Evolutionary conservation across 2,329 filamentous ascomycete genomes (phyloP).

Genomic region (Aspergillus piperis): DNA sequence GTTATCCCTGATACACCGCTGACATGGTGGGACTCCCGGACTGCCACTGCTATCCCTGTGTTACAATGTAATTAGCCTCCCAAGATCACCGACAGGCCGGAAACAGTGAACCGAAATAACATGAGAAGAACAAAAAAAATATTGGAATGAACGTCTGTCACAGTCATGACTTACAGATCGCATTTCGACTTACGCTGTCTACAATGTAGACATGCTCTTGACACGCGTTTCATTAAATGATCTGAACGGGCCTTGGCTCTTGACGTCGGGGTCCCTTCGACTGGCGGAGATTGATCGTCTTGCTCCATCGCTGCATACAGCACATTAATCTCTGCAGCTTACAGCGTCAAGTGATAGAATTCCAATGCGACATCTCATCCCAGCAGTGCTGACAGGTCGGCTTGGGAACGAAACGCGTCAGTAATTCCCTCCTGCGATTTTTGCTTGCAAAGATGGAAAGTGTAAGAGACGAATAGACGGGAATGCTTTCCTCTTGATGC

Average conservation of each 20-base stretch:
- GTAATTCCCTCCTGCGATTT: neutral
- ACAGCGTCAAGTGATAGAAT: neutral
- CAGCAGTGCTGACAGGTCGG: neutral
- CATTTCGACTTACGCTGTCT: slow-evolving; percentile 54
- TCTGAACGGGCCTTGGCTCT: slow-evolving; percentile 29
- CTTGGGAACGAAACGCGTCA: neutral
- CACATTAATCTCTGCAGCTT: neutral
- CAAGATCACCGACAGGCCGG: neutral
- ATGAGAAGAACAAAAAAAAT: neutral
- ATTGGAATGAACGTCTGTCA: neutral
- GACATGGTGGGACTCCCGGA: slow-evolving; percentile 56
- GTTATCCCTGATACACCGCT: slow-evolving; percentile 58
- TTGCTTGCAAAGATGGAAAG: neutral
- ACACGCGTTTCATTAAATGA: slow-evolving; percentile 47
- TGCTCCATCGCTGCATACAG: slow-evolving; percentile 15
- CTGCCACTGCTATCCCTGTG: slow-evolving; percentile 49
- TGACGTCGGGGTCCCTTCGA: slow-evolving; percentile 15
- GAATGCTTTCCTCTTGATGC: neutral
- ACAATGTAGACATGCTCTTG: slow-evolving; percentile 52
- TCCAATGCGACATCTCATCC: neutral
- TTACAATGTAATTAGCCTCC: slow-evolving; percentile 4
- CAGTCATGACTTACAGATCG: slow-evolving; percentile 49
- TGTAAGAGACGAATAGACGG: neutral
- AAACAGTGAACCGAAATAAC: neutral
- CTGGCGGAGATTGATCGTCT: slow-evolving; percentile 20